Percentiles rank a stretch among this genome's conserved stretches.
These are phyloP conservation scores for Sporothrix pallida DNA, from an alignment of 2,329 filamentous ascomycete genomes.

Conservation along the genomic window DNA sequence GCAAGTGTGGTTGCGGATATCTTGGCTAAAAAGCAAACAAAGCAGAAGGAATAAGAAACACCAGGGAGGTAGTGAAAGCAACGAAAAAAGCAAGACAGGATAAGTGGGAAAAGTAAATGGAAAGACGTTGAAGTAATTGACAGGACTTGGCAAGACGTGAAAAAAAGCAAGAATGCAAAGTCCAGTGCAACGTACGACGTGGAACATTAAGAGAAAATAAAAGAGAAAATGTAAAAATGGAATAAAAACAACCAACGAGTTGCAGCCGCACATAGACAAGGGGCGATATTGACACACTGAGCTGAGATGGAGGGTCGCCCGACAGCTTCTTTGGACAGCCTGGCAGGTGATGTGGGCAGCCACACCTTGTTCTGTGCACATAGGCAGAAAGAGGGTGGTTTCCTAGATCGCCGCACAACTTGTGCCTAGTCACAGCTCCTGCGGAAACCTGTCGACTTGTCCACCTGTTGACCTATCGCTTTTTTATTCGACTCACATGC, in stretches of 20 bases:
- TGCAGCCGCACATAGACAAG: neutral
- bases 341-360: slow-evolving; percentile 29
- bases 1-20: neutral
- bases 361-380: slow-evolving; percentile 15
- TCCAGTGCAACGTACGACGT: neutral
- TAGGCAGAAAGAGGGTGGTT: slow-evolving; percentile 7
- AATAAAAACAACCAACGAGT: neutral
- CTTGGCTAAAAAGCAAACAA: neutral
- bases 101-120: neutral
- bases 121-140: neutral
- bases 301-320: slow-evolving; percentile 31
- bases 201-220: neutral
- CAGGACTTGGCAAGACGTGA: slow-evolving; percentile 2
- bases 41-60: neutral
- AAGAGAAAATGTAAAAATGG: neutral
- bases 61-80: neutral
- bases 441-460: neutral
- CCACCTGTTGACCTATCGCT: neutral
- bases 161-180: neutral
- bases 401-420: slow-evolving; percentile 3
- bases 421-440: neutral
- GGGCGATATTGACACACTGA: neutral
- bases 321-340: slow-evolving; percentile 19
- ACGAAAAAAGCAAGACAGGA: neutral
- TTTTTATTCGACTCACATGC: slow-evolving; percentile 9